phyloP scores from a whole-genome alignment of 2,329 filamentous ascomycete species.

The Xylariaceae sp. region DNA sequence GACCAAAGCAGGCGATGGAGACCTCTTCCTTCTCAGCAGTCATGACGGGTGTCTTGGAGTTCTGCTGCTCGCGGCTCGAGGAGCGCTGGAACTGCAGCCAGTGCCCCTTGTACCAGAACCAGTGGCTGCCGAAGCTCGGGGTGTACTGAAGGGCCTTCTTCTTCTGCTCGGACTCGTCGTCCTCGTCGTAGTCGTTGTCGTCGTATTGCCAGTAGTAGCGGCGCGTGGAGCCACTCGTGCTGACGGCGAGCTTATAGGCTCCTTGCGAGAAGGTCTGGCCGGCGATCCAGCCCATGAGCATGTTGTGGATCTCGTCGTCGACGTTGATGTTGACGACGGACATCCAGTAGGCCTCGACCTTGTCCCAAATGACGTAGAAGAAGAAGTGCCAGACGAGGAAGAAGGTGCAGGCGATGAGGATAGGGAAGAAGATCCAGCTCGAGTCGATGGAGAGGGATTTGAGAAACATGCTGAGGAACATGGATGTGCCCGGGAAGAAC shows the following conservation, averaged over 20 bases:
- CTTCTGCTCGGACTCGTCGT: slow-evolving; percentile 38
- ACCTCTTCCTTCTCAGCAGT: slow-evolving; percentile 51
- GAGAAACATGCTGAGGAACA: slow-evolving; percentile 48
- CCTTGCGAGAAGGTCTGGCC: slow-evolving; percentile 55
- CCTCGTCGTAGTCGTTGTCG: slow-evolving; percentile 38
- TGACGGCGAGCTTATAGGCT: slow-evolving; percentile 59
- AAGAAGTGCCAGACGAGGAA: no score
- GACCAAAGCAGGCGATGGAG: slow-evolving; percentile 56
- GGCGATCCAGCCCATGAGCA: slow-evolving; percentile 65
- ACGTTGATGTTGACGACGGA: slow-evolving; percentile 61
- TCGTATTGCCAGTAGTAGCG: slow-evolving; percentile 43
- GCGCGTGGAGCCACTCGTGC: slow-evolving; percentile 54
- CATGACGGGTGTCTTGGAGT: slow-evolving; percentile 29
- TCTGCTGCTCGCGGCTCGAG: slow-evolving; percentile 40
- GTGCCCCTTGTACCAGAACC: slow-evolving; percentile 58
- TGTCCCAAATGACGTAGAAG: slow-evolving; percentile 44
- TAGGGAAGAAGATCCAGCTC: slow-evolving; percentile 54
- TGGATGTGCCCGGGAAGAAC: slow-evolving; percentile 61
- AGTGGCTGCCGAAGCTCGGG: slow-evolving; percentile 61
- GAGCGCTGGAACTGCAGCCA: slow-evolving; percentile 54
- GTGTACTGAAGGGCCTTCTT: slow-evolving; percentile 57
- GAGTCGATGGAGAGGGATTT: slow-evolving; percentile 58
- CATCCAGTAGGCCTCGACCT: slow-evolving; percentile 48
- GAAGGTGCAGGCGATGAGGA: slow-evolving; percentile 47
- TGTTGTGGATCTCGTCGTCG: slow-evolving; percentile 69